Base-by-base conservation (phyloP, 441 rosid species). In the Euphorbia corollata region DNA sequence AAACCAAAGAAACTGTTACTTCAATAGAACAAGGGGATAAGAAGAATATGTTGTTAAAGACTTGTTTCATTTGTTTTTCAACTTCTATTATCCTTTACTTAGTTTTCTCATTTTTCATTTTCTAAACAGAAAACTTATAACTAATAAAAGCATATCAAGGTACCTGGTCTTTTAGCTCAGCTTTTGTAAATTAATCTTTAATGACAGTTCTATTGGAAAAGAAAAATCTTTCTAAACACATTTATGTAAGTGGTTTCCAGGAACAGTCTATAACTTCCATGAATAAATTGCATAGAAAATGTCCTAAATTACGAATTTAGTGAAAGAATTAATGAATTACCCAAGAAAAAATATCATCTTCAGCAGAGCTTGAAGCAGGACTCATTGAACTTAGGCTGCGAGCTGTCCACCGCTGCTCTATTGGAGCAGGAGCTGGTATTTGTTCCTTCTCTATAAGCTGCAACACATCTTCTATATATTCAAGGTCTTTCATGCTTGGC, bases 391-490 rank as follows among this genome's bases (percentile, higher is more conserved):
- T 94, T 85, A 72, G 85, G 80, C 92, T 94, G 71, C 88, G 34
- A 72, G 90, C 85, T 45, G 97, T 84, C 97, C 99, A 94, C 18
- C 97, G 96, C 77, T 89, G 98, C 81, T 91, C 99, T 73, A 91
- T 88, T 15, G 97, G 98, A 76, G 85, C 80, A 74, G 87, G 96
- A 68, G 99, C 92, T 61, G 97, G 94, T 73, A 91, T 47, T 67
- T 83, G 80, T 80, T 86, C 88, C 68, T 76, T 88, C 79, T 91
- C 90, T 64, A 94, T 89, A 50, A 94, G 88, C 78, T 78, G 64
- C 80, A 87, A 88, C 82, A 94, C 79, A 73, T 86, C 80, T 78
- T 91, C 88, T 73, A 91, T 86, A 80, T 75, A 94, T 72, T 89
- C 98, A 62, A 94, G 88, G 74, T 94, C 99, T 74, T 87, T 91